Conservation (phyloP, 306 rosid genomes). For the Vigna radiata region DNA sequence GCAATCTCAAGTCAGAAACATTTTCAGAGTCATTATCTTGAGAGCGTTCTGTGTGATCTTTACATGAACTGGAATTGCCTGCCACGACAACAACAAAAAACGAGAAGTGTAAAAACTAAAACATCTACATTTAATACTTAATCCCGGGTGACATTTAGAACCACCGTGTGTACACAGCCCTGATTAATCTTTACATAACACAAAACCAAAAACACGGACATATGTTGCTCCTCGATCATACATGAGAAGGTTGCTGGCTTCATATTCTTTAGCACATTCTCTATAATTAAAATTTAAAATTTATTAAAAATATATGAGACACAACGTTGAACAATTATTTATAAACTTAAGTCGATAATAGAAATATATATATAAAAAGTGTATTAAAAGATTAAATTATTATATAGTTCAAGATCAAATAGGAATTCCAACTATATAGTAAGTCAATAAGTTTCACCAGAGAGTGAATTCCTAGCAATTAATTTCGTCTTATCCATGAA, state of each 20-base stretch:
- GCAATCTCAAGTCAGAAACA: conserved; percentile 47
- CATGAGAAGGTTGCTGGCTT: background rate
- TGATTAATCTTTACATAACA: background rate
- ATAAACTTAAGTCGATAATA: background rate
- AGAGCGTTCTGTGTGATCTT: conserved; percentile 44
- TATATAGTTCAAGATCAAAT: too few relatives aligned
- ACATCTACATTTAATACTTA: conserved; percentile 19
- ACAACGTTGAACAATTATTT: too few relatives aligned
- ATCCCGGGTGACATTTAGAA: background rate
- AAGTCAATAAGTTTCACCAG: too few relatives aligned
- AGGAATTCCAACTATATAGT: too few relatives aligned
- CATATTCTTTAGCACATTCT: background rate
- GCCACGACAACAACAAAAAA: conserved; percentile 38
- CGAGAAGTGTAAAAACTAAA: background rate
- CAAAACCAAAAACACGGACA: background rate
- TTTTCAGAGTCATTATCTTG: conserved; percentile 45
- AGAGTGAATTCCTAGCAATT: background rate
- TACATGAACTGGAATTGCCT: conserved; percentile 48
- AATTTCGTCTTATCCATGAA: background rate
- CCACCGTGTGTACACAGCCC: background rate
- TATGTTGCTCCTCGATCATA: background rate
- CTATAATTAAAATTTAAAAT: background rate
- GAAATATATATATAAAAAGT: background rate
- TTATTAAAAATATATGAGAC: background rate
- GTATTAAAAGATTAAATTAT: too few relatives aligned